Percentiles rank a stretch among this genome's conserved stretches.
These are phyloP conservation scores for Dillenia suffruticosa DNA, from an alignment of 164 flowering plant species.

Conservation along the genomic window DNA sequence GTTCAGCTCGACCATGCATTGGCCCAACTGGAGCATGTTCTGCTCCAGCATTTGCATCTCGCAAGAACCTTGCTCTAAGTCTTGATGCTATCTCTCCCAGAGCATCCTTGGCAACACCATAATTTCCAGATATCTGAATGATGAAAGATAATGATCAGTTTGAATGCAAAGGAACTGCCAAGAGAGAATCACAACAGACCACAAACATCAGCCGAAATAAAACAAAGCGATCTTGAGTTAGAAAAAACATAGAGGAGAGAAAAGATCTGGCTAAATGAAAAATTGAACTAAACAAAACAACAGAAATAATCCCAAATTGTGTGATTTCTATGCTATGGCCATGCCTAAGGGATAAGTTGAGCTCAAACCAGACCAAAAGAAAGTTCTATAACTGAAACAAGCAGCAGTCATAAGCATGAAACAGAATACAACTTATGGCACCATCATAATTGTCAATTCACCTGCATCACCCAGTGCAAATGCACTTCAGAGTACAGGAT, in stretches of 20 bases:
- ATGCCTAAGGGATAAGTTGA: neutral
- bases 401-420: no score
- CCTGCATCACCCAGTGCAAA: no score
- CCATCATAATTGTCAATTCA: no score
- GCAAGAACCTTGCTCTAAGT: slow-evolving; percentile 53
- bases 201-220: no score
- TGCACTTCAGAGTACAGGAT: no score
- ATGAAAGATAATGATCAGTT: slow-evolving; percentile 10
- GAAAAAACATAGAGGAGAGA: neutral
- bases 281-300: neutral
- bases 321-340: neutral
- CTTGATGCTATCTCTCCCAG: slow-evolving; percentile 57
- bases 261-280: neutral
- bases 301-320: no score
- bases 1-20: slow-evolving; percentile 31
- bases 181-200: no score
- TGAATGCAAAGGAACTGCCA: neutral
- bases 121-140: slow-evolving; percentile 55
- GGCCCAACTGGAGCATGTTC: slow-evolving; percentile 37
- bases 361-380: no score
- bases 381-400: no score
- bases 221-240: neutral
- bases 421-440: no score
- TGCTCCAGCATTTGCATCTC: slow-evolving; percentile 36
- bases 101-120: slow-evolving; percentile 62